phyloP scores from a whole-genome alignment of 2,329 filamentous ascomycete species.

The Aciculosporium take region DNA sequence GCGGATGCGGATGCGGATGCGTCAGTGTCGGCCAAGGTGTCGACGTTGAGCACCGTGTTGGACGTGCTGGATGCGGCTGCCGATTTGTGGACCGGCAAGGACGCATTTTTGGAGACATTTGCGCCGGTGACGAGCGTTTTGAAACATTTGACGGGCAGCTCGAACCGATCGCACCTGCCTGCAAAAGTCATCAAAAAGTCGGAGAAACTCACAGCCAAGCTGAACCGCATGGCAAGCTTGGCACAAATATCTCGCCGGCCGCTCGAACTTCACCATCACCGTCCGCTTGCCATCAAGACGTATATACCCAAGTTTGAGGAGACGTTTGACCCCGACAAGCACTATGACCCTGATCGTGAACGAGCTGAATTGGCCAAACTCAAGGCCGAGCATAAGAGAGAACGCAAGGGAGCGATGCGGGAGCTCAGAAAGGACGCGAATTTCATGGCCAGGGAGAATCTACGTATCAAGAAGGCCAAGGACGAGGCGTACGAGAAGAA shows the following conservation, averaged over 20 bases:
- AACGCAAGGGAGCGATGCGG: constrained; percentile 86
- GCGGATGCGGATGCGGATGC: constrained; percentile 15
- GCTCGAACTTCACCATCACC: constrained; percentile 78
- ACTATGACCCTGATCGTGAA: constrained; percentile 92
- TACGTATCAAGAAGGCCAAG: constrained; percentile 83
- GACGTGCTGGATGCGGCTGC: constrained; percentile 54
- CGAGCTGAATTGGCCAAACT: constrained; percentile 75
- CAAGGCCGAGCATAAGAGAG: constrained; percentile 81
- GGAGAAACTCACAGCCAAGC: constrained; percentile 28
- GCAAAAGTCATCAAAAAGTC: constrained; percentile 24
- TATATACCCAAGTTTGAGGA: constrained; percentile 94
- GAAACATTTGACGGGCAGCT: constrained; percentile 43
- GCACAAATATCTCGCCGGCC: constrained; percentile 57
- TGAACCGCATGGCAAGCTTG: constrained; percentile 42
- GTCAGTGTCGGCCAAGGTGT: constrained; percentile 35
- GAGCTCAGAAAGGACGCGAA: constrained; percentile 91
- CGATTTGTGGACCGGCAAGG: constrained; percentile 58
- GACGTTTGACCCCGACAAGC: constrained; percentile 81
- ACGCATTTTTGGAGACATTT: constrained; percentile 70
- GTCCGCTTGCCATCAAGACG: constrained; percentile 73
- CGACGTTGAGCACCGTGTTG: constrained; percentile 47
- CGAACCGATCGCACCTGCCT: constrained; percentile 37
- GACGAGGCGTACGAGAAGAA: constrained; percentile 94
- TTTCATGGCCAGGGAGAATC: constrained; percentile 81
- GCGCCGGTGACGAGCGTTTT: constrained; percentile 45